Conservation (phyloP, 805 yeast genomes). For the Blastobotrys chiropterorum region DNA sequence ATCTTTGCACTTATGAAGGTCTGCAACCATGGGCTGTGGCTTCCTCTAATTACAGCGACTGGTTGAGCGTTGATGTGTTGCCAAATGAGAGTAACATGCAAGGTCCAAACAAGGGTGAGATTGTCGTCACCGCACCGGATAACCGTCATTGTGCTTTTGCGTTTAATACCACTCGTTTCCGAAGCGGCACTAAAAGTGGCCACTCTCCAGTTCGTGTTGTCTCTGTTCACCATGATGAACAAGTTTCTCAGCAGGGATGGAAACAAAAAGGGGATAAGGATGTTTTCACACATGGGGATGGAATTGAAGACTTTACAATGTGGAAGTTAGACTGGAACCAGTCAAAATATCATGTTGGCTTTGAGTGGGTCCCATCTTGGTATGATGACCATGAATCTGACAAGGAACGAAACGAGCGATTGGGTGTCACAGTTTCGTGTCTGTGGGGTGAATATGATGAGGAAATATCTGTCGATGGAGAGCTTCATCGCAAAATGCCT, state of each 20-base stretch:
- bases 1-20: slow-evolving; percentile 48
- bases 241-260: background rate
- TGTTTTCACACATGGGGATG: slow-evolving; percentile 48
- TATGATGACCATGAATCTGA: slow-evolving; percentile 37
- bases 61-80: slow-evolving; percentile 46
- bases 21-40: slow-evolving; percentile 43
- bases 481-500: slow-evolving; percentile 44
- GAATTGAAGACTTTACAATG: slow-evolving; percentile 58
- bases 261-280: slow-evolving; percentile 23
- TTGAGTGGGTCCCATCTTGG: slow-evolving; percentile 72
- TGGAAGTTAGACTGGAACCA: slow-evolving; percentile 60
- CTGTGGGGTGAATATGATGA: slow-evolving; percentile 71
- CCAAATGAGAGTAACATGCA: slow-evolving; percentile 35
- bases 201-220: slow-evolving; percentile 61
- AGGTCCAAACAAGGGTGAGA: slow-evolving; percentile 44
- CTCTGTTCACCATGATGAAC: slow-evolving; percentile 38
- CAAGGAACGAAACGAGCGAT: slow-evolving; percentile 7
- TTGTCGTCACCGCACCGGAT: slow-evolving; percentile 50
- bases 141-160: slow-evolving; percentile 59
- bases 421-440: slow-evolving; percentile 51
- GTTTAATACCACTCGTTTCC: slow-evolving; percentile 47
- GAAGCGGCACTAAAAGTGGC: slow-evolving; percentile 25
- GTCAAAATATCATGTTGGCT: slow-evolving; percentile 47
- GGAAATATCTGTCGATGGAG: slow-evolving; percentile 32
- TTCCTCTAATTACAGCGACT: slow-evolving; percentile 36